These are phyloP conservation scores for Cyberlindnera maclurae DNA, from an alignment of 805 yeast species.

Conservation along the genomic window DNA sequence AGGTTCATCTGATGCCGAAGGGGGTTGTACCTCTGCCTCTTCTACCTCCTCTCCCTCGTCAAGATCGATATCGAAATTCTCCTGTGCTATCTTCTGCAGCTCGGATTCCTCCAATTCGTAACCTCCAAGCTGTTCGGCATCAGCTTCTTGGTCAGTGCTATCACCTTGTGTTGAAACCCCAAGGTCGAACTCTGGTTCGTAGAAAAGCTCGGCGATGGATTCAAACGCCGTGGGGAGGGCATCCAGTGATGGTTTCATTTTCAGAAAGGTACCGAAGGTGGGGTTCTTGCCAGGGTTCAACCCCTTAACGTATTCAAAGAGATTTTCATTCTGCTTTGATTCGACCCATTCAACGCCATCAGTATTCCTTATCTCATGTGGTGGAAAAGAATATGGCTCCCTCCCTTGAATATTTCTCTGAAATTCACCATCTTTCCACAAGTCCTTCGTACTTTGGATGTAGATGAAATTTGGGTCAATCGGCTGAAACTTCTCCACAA, in stretches of 20 bases:
- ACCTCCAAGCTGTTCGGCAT: not conserved
- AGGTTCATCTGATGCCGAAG: not conserved
- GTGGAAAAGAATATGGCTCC: conserved; percentile 21
- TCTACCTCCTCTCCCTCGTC: not conserved
- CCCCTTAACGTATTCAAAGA: conserved; percentile 27
- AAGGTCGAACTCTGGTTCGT: conserved; percentile 16
- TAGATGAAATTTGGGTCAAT: conserved; percentile 17
- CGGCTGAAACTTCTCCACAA: conserved; percentile 30
- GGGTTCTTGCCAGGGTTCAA: conserved; percentile 8
- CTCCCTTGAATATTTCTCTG: conserved; percentile 41
- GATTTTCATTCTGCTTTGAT: conserved; percentile 27
- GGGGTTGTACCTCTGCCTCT: not conserved
- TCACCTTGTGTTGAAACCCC: conserved; percentile 3
- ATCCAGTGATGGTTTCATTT: conserved; percentile 18
- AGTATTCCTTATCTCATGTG: conserved; percentile 22
- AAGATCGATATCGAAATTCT: conserved; percentile 1
- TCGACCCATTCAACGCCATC: conserved; percentile 34
- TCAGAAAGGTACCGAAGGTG: conserved; percentile 17
- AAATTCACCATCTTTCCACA: conserved; percentile 51
- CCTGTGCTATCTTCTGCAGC: conserved; percentile 4
- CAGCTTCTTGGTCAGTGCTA: conserved; percentile 2
- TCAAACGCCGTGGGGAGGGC: conserved; percentile 28
- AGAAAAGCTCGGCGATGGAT: conserved; percentile 25
- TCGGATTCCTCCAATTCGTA: not conserved
- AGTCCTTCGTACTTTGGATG: conserved; percentile 42